These are phyloP conservation scores for Hemerocallis citrina DNA, from an alignment of 106 monocot species.

Conservation along the genomic window DNA sequence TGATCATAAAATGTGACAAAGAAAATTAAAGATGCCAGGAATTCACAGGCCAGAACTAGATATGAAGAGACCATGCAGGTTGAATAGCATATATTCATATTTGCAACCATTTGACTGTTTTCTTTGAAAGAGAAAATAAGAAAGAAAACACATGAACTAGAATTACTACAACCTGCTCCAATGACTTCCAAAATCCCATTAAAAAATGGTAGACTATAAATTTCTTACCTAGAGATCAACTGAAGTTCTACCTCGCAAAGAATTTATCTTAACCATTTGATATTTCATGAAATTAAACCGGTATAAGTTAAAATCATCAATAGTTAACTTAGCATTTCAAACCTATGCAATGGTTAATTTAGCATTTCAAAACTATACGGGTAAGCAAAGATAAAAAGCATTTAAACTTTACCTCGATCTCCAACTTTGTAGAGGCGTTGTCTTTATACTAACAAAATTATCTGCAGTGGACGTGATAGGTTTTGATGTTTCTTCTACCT, in stretches of 20 bases:
- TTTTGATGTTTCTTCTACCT: conserved; percentile 57
- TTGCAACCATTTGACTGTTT: too few species aligned
- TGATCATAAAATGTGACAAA: too few species aligned
- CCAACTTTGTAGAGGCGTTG: conserved; percentile 20
- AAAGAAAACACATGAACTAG: not conserved
- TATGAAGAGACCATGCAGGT: too few species aligned
- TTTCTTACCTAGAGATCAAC: not conserved
- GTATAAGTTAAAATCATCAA: not conserved
- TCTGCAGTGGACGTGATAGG: conserved; percentile 36
- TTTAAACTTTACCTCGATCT: conserved; percentile 47
- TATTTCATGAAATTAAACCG: not conserved
- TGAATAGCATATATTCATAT: too few species aligned
- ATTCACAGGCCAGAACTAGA: too few species aligned
- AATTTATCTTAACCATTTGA: not conserved
- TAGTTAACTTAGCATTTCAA: not conserved
- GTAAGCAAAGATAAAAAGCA: conserved; percentile 1
- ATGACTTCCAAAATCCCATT: not conserved
- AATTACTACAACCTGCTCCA: not conserved
- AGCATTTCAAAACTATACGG: too few species aligned
- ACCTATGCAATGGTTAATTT: not conserved
- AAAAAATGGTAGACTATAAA: not conserved
- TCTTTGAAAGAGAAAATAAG: not conserved
- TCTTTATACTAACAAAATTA: conserved; percentile 22
- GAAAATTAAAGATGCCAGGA: too few species aligned
- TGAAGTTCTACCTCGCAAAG: not conserved